phyloP scores from a whole-genome alignment of 1,284 basidiomycete species.

The Cerioporus squamosus region DNA sequence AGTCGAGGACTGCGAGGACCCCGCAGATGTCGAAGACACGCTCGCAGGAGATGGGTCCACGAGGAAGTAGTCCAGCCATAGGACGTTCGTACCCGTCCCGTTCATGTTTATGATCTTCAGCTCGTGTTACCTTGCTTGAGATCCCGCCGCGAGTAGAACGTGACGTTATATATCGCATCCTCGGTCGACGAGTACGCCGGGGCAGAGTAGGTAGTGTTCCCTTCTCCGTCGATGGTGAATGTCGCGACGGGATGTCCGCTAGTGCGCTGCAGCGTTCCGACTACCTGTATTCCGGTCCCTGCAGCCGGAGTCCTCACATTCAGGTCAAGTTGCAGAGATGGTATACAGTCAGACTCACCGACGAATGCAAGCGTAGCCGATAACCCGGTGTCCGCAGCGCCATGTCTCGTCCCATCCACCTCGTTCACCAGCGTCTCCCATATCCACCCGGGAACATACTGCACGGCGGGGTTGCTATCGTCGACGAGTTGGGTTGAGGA shows the following conservation, averaged over 20 bases:
- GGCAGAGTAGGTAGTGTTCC: conserved; percentile 3
- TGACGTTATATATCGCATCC: not conserved
- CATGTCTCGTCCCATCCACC: conserved; percentile 9
- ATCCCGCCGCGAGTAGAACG: conserved; percentile 7
- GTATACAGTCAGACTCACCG: not conserved
- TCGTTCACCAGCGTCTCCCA: not conserved
- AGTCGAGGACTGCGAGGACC: no score
- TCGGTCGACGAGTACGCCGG: not conserved
- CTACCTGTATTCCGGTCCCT: conserved; percentile 19
- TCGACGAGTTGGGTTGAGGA: conserved; percentile 1
- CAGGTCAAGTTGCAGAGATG: not conserved
- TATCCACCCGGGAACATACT: conserved; percentile 11
- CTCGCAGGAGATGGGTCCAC: not conserved
- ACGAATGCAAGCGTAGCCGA: conserved; percentile 4
- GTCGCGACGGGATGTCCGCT: conserved; percentile 13
- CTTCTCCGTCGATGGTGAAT: conserved; percentile 12
- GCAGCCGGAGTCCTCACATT: not conserved
- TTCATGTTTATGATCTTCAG: conserved; percentile 1
- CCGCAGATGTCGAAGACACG: no score
- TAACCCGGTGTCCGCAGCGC: not conserved
- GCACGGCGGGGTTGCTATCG: conserved; percentile 7
- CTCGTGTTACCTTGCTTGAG: not conserved
- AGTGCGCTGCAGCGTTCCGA: conserved; percentile 13
- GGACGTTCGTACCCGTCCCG: not conserved
- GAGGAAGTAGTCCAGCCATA: conserved; percentile 4